Evolutionary conservation across 2,329 filamentous ascomycete genomes (phyloP).

Genomic region (Thelonectria discophora): DNA sequence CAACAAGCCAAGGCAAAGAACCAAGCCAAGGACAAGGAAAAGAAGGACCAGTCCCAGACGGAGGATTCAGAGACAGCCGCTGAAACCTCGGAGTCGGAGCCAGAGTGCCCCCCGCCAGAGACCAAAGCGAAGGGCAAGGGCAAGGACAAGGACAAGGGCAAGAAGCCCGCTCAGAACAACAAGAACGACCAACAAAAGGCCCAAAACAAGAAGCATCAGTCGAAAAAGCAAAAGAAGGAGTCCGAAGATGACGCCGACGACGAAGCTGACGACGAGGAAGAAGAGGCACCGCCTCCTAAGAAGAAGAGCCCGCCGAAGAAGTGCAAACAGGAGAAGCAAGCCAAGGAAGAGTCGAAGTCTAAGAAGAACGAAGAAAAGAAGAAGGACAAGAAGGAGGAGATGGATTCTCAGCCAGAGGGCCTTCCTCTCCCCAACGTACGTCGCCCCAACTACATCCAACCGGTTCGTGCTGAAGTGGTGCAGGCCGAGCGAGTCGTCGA

Average conservation of each 20-base stretch:
- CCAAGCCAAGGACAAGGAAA: conserved; percentile 24
- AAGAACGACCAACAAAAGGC: conserved; percentile 25
- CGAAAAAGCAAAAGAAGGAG: conserved; percentile 30
- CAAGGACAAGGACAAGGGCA: conserved; percentile 20
- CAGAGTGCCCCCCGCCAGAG: conserved; percentile 24
- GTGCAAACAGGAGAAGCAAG: conserved; percentile 11
- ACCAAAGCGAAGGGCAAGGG: conserved; percentile 24
- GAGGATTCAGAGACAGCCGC: conserved; percentile 26
- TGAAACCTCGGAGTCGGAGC: conserved; percentile 31
- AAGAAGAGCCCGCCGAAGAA: conserved; percentile 35
- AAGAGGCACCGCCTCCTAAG: conserved; percentile 16
- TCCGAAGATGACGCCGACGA: conserved; percentile 23
- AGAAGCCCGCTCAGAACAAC: conserved; percentile 22
- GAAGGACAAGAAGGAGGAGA: conserved; percentile 24
- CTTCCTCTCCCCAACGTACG: conserved; percentile 45
- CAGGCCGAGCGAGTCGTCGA: conserved; percentile 66
- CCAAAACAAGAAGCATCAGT: conserved; percentile 23
- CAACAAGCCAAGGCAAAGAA: conserved; percentile 21
- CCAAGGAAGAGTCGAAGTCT: conserved; percentile 6
- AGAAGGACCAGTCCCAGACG: conserved; percentile 27
- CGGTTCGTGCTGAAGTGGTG: conserved; percentile 58
- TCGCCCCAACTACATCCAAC: conserved; percentile 57
- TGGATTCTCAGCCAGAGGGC: conserved; percentile 38
- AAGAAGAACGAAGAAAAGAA: conserved; percentile 33
- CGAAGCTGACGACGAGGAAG: conserved; percentile 16